Percentiles rank a stretch among this genome's conserved stretches.
These are phyloP conservation scores for Seiridium cupressi DNA, from an alignment of 2,329 filamentous ascomycete genomes.

Conservation along the genomic window DNA sequence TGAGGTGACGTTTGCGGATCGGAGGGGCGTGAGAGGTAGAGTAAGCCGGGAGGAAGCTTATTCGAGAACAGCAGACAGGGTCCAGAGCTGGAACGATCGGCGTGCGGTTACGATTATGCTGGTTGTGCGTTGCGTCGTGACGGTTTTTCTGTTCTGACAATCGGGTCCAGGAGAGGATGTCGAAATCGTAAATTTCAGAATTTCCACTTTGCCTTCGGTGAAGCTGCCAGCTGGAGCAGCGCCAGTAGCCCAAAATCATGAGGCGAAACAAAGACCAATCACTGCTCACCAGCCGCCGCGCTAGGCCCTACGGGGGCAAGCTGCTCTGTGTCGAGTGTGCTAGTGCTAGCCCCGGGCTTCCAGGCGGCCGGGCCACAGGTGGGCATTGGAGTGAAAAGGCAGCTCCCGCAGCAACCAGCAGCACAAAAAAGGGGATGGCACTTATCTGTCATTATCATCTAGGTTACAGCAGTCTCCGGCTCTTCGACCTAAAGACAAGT, in stretches of 20 bases:
- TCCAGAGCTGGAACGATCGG: background rate
- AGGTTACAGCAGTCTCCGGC: no score
- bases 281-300: background rate
- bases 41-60: background rate
- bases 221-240: background rate
- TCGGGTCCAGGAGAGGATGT: background rate
- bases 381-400: no score
- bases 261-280: background rate
- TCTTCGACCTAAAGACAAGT: no score
- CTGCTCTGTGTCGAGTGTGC: no score
- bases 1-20: background rate
- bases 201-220: background rate
- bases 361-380: no score
- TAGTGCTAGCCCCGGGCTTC: no score
- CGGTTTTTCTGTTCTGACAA: background rate
- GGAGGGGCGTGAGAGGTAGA: background rate
- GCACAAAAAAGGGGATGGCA: no score
- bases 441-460: no score
- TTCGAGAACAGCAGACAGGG: background rate
- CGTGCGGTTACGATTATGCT: background rate
- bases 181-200: constrained; percentile 5
- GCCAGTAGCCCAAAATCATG: background rate
- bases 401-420: no score
- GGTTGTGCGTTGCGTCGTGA: background rate
- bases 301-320: background rate